Evolutionary conservation across 495 filamentous ascomycete genomes (phyloP).

Genomic region (Tuber umbilicatum): DNA sequence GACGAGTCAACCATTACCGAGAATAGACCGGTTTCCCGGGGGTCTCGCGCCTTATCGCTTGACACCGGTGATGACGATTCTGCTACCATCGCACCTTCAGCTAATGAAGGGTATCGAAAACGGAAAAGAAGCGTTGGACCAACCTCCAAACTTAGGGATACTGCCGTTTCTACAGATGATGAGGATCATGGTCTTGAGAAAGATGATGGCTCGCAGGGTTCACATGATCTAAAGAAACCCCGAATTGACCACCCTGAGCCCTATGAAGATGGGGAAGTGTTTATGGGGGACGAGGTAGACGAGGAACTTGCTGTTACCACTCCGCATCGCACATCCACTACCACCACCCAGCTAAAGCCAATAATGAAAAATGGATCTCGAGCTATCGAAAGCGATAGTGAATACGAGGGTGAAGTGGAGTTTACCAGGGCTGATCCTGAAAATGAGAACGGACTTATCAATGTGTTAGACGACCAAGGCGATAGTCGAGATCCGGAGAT

Average conservation of each 20-base stretch:
- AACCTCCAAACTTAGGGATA: slow-evolving; percentile 37
- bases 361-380: slow-evolving; percentile 21
- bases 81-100: slow-evolving; percentile 20
- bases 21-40: slow-evolving; percentile 35
- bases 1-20: slow-evolving; percentile 41
- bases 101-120: slow-evolving; percentile 27
- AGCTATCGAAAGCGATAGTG: slow-evolving; percentile 38
- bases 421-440: slow-evolving; percentile 14
- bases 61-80: slow-evolving; percentile 41
- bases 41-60: slow-evolving; percentile 35
- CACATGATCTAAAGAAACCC: not conserved
- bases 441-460: slow-evolving; percentile 31
- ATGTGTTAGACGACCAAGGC: slow-evolving; percentile 31
- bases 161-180: slow-evolving; percentile 38
- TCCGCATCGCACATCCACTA: slow-evolving; percentile 3
- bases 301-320: not conserved
- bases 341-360: slow-evolving; percentile 23
- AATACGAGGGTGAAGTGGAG: slow-evolving; percentile 24
- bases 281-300: slow-evolving; percentile 24
- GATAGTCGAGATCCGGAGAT: slow-evolving; percentile 21
- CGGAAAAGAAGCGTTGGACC: slow-evolving; percentile 40
- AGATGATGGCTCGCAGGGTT: not conserved
- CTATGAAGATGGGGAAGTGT: not conserved
- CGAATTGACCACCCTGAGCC: not conserved
- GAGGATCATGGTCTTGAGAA: slow-evolving; percentile 20